A percentile compares a stretch with the other conserved stretches of the same genome.
phyloP scores from a whole-genome alignment of 495 filamentous ascomycete species.

The Podospora pseudoanserina region DNA sequence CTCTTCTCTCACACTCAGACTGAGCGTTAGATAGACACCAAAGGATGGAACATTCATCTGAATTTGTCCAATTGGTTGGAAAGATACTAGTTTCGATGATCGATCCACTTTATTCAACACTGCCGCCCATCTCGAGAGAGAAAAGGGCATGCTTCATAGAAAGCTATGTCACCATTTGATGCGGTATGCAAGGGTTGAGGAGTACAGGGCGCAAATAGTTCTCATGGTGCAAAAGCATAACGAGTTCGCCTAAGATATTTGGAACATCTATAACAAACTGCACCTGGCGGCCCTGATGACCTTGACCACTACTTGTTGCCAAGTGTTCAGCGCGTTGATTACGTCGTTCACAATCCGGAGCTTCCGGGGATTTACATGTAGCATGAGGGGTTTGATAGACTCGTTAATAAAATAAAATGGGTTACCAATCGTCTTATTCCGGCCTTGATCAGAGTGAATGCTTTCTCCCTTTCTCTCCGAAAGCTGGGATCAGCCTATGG shows the following conservation, averaged over 20 bases:
- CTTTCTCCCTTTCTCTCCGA: too few species aligned
- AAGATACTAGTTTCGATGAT: background rate
- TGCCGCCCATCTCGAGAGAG: background rate
- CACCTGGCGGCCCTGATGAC: background rate
- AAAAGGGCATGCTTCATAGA: background rate
- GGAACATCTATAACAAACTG: background rate
- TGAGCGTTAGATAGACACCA: background rate
- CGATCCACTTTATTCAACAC: background rate
- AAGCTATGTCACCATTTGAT: background rate
- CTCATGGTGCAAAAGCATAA: background rate
- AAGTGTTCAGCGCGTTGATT: background rate
- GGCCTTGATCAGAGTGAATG: too few species aligned
- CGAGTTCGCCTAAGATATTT: background rate
- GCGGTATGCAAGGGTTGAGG: background rate
- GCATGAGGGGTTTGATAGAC: too few species aligned
- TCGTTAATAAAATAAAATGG: too few species aligned
- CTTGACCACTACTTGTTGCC: background rate
- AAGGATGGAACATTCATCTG: background rate
- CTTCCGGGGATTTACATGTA: too few species aligned
- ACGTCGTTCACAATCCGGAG: background rate
- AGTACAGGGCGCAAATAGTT: background rate
- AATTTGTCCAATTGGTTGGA: background rate
- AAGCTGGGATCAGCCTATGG: too few species aligned
- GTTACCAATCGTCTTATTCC: too few species aligned
- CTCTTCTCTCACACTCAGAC: background rate